Evolutionary conservation across 805 yeast species (phyloP).

Genomic region (Henningerozyma blattae): DNA sequence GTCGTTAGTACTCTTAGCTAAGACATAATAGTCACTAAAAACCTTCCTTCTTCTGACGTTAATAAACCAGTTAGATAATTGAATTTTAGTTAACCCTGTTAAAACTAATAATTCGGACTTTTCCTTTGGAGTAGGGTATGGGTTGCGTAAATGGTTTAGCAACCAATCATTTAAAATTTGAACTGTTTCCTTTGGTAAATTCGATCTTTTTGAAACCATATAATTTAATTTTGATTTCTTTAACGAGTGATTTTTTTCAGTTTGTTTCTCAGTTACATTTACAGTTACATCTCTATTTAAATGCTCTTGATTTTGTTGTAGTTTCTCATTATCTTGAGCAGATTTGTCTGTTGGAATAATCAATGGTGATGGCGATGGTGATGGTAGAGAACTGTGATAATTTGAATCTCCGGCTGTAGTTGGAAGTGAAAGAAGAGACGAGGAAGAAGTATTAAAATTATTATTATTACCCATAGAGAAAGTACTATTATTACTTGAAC

Average conservation of each 20-base stretch:
- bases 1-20: constrained; percentile 3
- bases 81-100: constrained; percentile 74
- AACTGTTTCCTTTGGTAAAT: constrained; percentile 70
- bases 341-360: background rate
- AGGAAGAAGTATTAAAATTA: too few relatives aligned
- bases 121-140: constrained; percentile 75
- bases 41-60: constrained; percentile 74
- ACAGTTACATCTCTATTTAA: too few relatives aligned
- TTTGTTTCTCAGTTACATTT: too few relatives aligned
- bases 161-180: constrained; percentile 65
- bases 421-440: too few relatives aligned
- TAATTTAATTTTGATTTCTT: background rate
- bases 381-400: too few relatives aligned
- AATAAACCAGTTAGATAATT: constrained; percentile 78
- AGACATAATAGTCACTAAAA: constrained; percentile 21
- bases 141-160: constrained; percentile 60
- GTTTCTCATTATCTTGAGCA: too few relatives aligned
- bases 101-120: constrained; percentile 54
- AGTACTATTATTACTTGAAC: too few relatives aligned
- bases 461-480: too few relatives aligned
- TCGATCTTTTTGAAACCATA: constrained; percentile 40
- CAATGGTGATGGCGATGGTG: background rate
- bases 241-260: constrained; percentile 1
- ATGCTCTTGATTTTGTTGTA: too few relatives aligned
- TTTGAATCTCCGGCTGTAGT: too few relatives aligned